Percentiles rank a stretch among this genome's conserved stretches.
These are phyloP conservation scores for Claviceps digitariae DNA, from an alignment of 2,329 filamentous ascomycete species.

Conservation along the genomic window DNA sequence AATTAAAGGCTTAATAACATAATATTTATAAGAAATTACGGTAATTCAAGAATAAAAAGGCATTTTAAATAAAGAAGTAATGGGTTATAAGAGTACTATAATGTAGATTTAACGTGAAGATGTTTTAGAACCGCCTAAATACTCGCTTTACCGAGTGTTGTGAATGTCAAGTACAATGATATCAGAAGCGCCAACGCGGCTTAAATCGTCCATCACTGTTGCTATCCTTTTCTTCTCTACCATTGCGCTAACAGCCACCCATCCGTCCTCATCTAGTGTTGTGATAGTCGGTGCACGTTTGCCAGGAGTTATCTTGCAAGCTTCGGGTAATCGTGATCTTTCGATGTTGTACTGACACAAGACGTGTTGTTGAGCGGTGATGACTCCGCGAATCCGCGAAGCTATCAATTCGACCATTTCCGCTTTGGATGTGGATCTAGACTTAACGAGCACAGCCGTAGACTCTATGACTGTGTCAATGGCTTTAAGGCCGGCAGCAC, in stretches of 20 bases:
- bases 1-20: too few species aligned
- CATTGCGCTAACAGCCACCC: slow-evolving; percentile 93
- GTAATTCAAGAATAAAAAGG: too few species aligned
- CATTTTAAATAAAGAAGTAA: too few species aligned
- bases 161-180: slow-evolving; percentile 77
- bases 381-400: slow-evolving; percentile 80
- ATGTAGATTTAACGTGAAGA: not conserved
- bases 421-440: slow-evolving; percentile 65
- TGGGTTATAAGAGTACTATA: not conserved
- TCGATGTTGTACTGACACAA: slow-evolving; percentile 94
- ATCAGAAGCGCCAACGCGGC: slow-evolving; percentile 64
- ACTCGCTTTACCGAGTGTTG: slow-evolving; percentile 46
- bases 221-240: slow-evolving; percentile 80
- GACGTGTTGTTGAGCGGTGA: slow-evolving; percentile 86
- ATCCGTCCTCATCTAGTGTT: slow-evolving; percentile 73
- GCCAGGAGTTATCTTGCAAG: slow-evolving; percentile 72
- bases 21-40: too few species aligned
- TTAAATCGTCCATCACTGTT: slow-evolving; percentile 73
- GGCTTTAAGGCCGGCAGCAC: slow-evolving; percentile 80
- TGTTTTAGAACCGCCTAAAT: not conserved
- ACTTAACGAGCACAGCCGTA: slow-evolving; percentile 84
- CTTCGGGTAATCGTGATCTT: slow-evolving; percentile 50
- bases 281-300: slow-evolving; percentile 89
- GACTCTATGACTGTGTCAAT: slow-evolving; percentile 89
- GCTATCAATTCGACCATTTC: slow-evolving; percentile 74